Evolutionary conservation across 805 yeast species (phyloP).

Genomic region (Cyberlindnera amylophila): DNA sequence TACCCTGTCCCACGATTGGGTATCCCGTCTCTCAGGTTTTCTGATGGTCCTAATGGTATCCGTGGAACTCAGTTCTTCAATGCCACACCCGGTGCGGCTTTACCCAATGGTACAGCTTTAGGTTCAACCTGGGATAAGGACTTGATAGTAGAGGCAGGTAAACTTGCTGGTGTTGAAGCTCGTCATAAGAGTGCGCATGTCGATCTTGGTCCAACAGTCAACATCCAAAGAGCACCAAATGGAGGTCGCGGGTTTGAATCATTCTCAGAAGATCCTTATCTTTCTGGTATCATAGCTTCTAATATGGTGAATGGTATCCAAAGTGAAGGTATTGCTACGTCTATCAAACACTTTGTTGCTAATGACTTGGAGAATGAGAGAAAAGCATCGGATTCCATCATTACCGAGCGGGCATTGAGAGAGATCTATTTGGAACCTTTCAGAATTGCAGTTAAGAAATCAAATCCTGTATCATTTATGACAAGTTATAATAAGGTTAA

Average conservation of each 20-base stretch:
- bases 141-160: conserved; percentile 45
- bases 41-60: conserved; percentile 65
- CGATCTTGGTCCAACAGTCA: conserved; percentile 47
- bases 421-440: conserved; percentile 64
- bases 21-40: conserved; percentile 44
- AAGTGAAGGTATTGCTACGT: conserved; percentile 44
- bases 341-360: conserved; percentile 59
- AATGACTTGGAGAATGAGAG: conserved; percentile 61
- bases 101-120: conserved; percentile 56
- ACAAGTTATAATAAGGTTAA: conserved; percentile 61
- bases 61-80: conserved; percentile 54
- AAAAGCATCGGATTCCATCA: conserved; percentile 41
- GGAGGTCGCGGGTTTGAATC: conserved; percentile 65
- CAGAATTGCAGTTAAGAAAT: conserved; percentile 50
- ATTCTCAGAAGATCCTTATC: conserved; percentile 57
- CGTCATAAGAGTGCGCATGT: conserved; percentile 49
- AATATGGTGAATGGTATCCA: conserved; percentile 53
- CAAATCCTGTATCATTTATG: conserved; percentile 56
- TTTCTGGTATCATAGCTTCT: conserved; percentile 45
- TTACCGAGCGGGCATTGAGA: conserved; percentile 59
- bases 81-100: conserved; percentile 51
- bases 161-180: conserved; percentile 51
- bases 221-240: conserved; percentile 53
- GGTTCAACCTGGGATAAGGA: conserved; percentile 55
- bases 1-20: conserved; percentile 35